Base-by-base conservation (phyloP, 2,329 filamentous ascomycete genomes). In the Penicillium oxalicum region DNA sequence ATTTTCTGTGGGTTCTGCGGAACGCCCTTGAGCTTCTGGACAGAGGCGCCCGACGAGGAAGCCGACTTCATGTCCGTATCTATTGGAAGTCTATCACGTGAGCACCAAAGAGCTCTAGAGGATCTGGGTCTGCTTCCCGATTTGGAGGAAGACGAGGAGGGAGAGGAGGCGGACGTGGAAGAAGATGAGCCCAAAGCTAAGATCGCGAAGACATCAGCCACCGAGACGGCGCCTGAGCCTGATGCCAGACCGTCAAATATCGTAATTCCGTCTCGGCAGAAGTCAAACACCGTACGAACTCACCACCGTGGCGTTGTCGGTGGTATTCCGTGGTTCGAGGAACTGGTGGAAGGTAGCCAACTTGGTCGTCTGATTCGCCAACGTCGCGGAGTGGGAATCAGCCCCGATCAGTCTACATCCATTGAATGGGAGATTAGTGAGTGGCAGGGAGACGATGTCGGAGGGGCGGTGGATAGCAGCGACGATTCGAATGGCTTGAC, bases 1-100 rank as follows among this genome's bases (percentile, higher is more conserved):
- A 81, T 89, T 57, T 96, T 96, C 69, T 96, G 91, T 70, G 91
- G 91, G 25, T 94, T 87, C 72, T 95, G 91, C 66, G 91, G 91
- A 45, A 95, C 90, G 0, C 86, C 87, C 9, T 74, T 96, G 46
- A 86, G 85, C 0, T 88, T 85, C 59, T 95, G 89, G 89, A 85
- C 83, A 40, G 90, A 95, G 67, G 70, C 80, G 25, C 86, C 87
- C 0, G 72, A 69, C 0, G 76, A 75, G 44, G 87, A 93, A 64
- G 84, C 85, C 9, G 82, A 90, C 6, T 91, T 80, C 64, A 89
- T 96, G 71, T 84, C 83, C 50, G 74, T 95, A 49, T 87, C 89
- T 0, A 74, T 95, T n/a, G 88, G 88, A 4, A 91, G 85, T 58
- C 73, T 96, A 45, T 65, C 80, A 34, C 77, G 79, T 5, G 81